A percentile compares a stretch with the other conserved stretches of the same genome.
phyloP scores from a whole-genome alignment of 352 stramenopile species.

The Globisporangium cederbergense region DNA sequence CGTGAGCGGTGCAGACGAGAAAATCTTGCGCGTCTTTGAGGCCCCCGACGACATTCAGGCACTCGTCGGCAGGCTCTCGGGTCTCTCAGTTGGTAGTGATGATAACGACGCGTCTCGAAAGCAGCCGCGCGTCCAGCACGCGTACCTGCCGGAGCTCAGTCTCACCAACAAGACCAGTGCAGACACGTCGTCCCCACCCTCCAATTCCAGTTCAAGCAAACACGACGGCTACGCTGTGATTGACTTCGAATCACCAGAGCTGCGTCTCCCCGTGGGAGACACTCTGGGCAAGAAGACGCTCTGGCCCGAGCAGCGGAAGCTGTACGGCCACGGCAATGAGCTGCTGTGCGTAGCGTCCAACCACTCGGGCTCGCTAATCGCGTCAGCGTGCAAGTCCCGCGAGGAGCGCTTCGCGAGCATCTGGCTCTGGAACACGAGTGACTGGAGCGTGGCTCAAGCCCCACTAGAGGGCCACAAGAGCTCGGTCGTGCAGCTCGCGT shows the following conservation, averaged over 20 bases:
- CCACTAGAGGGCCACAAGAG: conserved; percentile 71
- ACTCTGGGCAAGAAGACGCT: conserved; percentile 60
- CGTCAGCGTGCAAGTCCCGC: conserved; percentile 72
- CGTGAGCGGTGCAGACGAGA: conserved; percentile 78
- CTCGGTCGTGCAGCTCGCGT: conserved; percentile 74
- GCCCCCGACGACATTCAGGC: conserved; percentile 46
- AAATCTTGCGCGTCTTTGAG: conserved; percentile 78
- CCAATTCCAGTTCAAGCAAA: not conserved
- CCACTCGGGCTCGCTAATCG: conserved; percentile 44
- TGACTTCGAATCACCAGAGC: not conserved
- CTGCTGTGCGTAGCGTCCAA: conserved; percentile 65
- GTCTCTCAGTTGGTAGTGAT: not conserved
- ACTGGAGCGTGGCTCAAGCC: conserved; percentile 43
- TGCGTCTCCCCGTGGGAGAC: conserved; percentile 57
- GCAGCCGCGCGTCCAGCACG: conserved; percentile 33
- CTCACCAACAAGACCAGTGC: conserved; percentile 62
- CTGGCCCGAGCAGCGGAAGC: conserved; percentile 72
- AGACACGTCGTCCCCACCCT: conserved; percentile 3
- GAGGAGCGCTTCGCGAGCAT: conserved; percentile 62
- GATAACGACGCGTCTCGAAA: not conserved
- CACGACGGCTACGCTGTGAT: conserved; percentile 26
- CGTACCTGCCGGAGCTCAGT: conserved; percentile 74
- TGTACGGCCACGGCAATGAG: conserved; percentile 81
- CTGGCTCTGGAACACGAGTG: conserved; percentile 60
- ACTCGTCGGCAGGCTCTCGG: conserved; percentile 27